phyloP scores from a whole-genome alignment of 768 basidiomycete species.

The Suillus paluster region DNA sequence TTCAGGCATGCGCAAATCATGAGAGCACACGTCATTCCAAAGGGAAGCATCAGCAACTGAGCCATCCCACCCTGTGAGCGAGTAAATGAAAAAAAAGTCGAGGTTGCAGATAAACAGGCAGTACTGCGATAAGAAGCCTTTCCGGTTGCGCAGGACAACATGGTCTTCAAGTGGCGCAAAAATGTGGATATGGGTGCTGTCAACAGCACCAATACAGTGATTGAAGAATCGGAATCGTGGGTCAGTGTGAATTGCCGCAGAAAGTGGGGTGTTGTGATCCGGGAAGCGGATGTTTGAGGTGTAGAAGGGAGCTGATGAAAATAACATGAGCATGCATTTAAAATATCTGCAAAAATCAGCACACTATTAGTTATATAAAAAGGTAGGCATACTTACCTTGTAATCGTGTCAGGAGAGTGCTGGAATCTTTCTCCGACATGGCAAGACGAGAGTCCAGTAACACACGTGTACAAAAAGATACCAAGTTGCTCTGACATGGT shows the following conservation, averaged over 20 bases:
- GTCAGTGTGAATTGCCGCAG: constrained; percentile 23
- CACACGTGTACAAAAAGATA: constrained; percentile 39
- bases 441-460: constrained; percentile 30
- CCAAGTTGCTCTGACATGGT: constrained; percentile 37
- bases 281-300: constrained; percentile 23
- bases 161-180: not conserved
- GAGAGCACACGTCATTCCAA: constrained; percentile 10
- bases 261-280: constrained; percentile 8
- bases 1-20: constrained; percentile 35
- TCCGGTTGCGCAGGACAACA: constrained; percentile 15
- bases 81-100: constrained; percentile 18
- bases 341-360: constrained; percentile 19
- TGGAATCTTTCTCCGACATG: constrained; percentile 44
- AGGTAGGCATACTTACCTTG: constrained; percentile 27
- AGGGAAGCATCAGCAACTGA: constrained; percentile 16
- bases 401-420: constrained; percentile 41
- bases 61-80: constrained; percentile 22
- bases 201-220: constrained; percentile 37
- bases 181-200: constrained; percentile 24
- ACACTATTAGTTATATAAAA: too few relatives aligned
- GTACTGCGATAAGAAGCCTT: constrained; percentile 18
- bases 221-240: constrained; percentile 36
- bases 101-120: constrained; percentile 19
- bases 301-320: constrained; percentile 31
- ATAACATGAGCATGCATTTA: constrained; percentile 22